These are phyloP conservation scores for Eimeria necatrix DNA, from an alignment of 169 alveolate genomes.

Conservation along the genomic window DNA sequence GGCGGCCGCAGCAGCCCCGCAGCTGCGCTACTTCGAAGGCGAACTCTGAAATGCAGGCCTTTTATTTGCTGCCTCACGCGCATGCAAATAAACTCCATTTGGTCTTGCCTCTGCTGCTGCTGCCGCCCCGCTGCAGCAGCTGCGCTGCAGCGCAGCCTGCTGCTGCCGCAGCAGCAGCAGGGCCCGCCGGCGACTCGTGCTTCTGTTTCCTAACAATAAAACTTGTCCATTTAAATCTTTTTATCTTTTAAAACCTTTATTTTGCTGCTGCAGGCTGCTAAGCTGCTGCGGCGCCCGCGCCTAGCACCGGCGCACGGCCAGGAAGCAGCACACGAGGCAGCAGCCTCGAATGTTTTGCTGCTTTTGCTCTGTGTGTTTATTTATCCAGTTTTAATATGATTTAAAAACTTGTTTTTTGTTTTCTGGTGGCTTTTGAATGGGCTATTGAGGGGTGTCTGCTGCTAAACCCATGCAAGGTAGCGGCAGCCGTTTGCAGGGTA, in stretches of 20 bases:
- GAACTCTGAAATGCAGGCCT: not conserved
- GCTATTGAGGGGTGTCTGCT: no score
- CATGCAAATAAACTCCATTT: not conserved
- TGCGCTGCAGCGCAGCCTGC: constrained; percentile 65
- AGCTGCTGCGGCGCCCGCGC: not conserved
- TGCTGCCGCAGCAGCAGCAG: constrained; percentile 74
- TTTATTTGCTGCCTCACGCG: not conserved
- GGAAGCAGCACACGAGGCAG: not conserved
- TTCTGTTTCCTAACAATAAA: constrained; percentile 12
- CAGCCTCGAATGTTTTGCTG: not conserved
- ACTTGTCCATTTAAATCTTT: not conserved
- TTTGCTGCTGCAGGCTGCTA: constrained; percentile 10
- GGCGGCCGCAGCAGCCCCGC: no score
- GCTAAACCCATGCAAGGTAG: not conserved
- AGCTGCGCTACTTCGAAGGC: not conserved
- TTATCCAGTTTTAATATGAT: no score
- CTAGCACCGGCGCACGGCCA: not conserved
- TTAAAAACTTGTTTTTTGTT: no score
- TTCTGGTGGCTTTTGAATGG: no score
- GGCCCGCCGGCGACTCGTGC: no score
- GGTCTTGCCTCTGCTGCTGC: constrained; percentile 3
- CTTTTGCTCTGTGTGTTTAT: no score
- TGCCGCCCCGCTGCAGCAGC: constrained; percentile 12
- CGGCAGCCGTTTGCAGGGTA: not conserved
- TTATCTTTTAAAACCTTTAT: not conserved